phyloP scores from a whole-genome alignment of 768 basidiomycete genomes.

The Russula sp. region DNA sequence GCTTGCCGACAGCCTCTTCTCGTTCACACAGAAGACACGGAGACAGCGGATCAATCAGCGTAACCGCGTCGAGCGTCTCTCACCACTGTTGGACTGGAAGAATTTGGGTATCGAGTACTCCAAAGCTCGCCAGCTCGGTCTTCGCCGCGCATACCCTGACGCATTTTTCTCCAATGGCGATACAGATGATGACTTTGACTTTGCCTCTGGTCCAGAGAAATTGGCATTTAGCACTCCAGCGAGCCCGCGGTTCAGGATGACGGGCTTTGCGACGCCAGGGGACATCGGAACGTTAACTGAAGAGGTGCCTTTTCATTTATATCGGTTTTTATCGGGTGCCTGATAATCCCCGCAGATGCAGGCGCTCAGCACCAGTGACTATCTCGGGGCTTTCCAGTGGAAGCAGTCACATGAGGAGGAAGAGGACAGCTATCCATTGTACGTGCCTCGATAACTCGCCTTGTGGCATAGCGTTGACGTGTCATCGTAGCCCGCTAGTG shows the following conservation, averaged over 20 bases:
- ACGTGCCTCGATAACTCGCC: slow-evolving; percentile 38
- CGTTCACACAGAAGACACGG: slow-evolving; percentile 79
- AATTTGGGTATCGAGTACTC: slow-evolving; percentile 95
- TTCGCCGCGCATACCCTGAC: slow-evolving; percentile 93
- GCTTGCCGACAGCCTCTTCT: slow-evolving; percentile 71
- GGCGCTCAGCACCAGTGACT: slow-evolving; percentile 80
- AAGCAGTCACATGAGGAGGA: slow-evolving; percentile 66
- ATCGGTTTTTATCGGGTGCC: neutral
- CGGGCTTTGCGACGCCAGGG: slow-evolving; percentile 86
- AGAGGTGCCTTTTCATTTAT: slow-evolving; percentile 49
- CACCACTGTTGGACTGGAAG: slow-evolving; percentile 96
- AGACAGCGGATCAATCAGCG: slow-evolving; percentile 98
- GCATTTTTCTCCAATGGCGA: slow-evolving; percentile 71
- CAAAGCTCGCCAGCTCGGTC: slow-evolving; percentile 88
- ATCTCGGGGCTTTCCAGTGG: slow-evolving; percentile 62
- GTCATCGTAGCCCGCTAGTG: slow-evolving; percentile 64
- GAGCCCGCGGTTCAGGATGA: slow-evolving; percentile 72
- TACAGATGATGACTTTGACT: slow-evolving; percentile 53
- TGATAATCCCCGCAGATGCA: slow-evolving; percentile 63
- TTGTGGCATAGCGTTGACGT: slow-evolving; percentile 7
- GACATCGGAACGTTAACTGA: slow-evolving; percentile 89
- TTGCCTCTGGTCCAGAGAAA: slow-evolving; percentile 62
- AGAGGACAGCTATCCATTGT: slow-evolving; percentile 91
- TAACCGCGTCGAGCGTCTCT: slow-evolving; percentile 93
- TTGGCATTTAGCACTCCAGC: slow-evolving; percentile 80